These are phyloP conservation scores for Aspergillus melleus DNA, from an alignment of 2,329 filamentous ascomycete species.

Conservation along the genomic window DNA sequence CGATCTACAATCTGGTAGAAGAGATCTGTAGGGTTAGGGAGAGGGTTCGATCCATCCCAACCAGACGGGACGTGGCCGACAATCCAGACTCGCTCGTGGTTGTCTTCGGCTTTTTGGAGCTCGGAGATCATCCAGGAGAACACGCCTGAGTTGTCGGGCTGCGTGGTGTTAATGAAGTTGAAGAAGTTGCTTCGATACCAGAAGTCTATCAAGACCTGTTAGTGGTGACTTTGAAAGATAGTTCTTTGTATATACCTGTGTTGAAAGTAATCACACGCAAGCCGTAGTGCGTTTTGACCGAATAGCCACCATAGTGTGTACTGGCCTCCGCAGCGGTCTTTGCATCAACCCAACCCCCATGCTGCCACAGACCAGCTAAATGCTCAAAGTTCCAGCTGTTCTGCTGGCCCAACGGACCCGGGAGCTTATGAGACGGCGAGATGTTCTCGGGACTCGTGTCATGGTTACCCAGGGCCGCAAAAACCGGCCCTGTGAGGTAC, in stretches of 20 bases:
- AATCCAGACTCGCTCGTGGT: slow-evolving; percentile 56
- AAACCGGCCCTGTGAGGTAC: slow-evolving; percentile 58
- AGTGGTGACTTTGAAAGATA: not conserved
- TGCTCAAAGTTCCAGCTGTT: slow-evolving; percentile 61
- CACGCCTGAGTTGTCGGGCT: slow-evolving; percentile 52
- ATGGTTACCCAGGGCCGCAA: slow-evolving; percentile 59
- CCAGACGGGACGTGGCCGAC: slow-evolving; percentile 56
- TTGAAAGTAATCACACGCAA: slow-evolving; percentile 56
- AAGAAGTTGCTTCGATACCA: slow-evolving; percentile 44
- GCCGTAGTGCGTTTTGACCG: slow-evolving; percentile 54
- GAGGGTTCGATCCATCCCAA: slow-evolving; percentile 57
- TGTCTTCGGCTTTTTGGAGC: slow-evolving; percentile 54
- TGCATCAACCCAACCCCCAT: slow-evolving; percentile 56
- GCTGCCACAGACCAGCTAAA: slow-evolving; percentile 55
- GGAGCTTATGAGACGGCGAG: slow-evolving; percentile 54
- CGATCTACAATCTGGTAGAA: slow-evolving; percentile 58
- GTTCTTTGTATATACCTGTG: slow-evolving; percentile 28
- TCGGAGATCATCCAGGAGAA: slow-evolving; percentile 54
- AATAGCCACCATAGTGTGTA: slow-evolving; percentile 58
- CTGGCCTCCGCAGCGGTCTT: slow-evolving; percentile 48
- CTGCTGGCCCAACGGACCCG: slow-evolving; percentile 54
- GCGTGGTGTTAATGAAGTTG: slow-evolving; percentile 54
- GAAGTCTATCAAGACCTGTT: slow-evolving; percentile 12
- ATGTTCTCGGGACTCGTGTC: slow-evolving; percentile 57
- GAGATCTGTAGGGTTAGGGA: slow-evolving; percentile 55